These are phyloP conservation scores for Chrysosporium keratinophilum DNA, from an alignment of 2,329 filamentous ascomycete species.

Conservation along the genomic window DNA sequence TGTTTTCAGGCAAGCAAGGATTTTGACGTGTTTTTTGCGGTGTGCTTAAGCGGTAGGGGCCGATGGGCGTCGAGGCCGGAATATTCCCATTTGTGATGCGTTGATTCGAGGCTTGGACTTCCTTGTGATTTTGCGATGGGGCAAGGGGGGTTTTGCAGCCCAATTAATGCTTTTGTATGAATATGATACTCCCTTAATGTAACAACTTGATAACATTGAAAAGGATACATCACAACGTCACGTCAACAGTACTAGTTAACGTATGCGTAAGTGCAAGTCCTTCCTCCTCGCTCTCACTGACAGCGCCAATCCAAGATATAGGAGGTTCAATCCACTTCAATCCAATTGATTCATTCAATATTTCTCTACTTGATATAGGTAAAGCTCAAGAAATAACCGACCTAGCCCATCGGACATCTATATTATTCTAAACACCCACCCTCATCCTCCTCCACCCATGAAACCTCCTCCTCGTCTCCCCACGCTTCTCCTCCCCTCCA, in stretches of 20 bases:
- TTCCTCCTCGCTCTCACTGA: too few relatives aligned
- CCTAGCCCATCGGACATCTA: background rate
- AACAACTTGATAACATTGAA: too few relatives aligned
- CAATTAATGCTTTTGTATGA: background rate
- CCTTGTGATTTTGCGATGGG: background rate
- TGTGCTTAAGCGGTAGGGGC: background rate
- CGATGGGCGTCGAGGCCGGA: background rate
- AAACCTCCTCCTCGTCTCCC: slow-evolving; percentile 3
- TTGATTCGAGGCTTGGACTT: background rate
- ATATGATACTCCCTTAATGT: slow-evolving; percentile 10
- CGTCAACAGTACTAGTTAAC: too few relatives aligned
- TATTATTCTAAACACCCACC: slow-evolving; percentile 2
- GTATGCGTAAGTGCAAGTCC: too few relatives aligned
- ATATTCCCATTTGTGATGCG: background rate
- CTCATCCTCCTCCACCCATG: slow-evolving; percentile 6
- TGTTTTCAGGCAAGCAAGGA: too few relatives aligned
- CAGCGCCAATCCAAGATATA: too few relatives aligned
- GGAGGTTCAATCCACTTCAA: too few relatives aligned
- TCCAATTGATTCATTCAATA: too few relatives aligned
- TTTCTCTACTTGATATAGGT: too few relatives aligned
- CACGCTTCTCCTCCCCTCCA: background rate
- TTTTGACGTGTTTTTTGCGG: background rate
- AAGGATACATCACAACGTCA: too few relatives aligned
- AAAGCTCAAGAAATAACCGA: too few relatives aligned
- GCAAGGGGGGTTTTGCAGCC: background rate